Evolutionary conservation across 352 stramenopile genomes (phyloP).

Genomic region (Phytophthora pinifolia): DNA sequence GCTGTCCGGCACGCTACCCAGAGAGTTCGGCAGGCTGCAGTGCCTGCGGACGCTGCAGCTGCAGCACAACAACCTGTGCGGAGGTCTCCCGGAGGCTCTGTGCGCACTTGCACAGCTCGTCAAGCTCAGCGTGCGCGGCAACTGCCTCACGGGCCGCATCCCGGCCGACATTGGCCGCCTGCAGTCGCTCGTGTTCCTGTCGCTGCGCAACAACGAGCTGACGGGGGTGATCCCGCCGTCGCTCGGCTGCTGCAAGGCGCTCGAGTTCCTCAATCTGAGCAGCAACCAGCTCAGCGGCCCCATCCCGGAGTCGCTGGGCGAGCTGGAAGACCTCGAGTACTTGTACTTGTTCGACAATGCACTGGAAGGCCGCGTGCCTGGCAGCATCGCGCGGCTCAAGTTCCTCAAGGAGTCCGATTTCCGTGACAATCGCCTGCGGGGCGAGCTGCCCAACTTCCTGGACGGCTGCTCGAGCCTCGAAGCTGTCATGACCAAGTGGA

Average conservation of each 20-base stretch:
- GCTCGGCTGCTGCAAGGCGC: slow-evolving; percentile 66
- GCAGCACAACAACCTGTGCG: slow-evolving; percentile 82
- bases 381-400: slow-evolving; percentile 66
- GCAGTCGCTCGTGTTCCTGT: slow-evolving; percentile 77
- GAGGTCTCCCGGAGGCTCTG: slow-evolving; percentile 48
- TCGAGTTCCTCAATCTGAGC: slow-evolving; percentile 87
- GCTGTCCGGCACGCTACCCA: slow-evolving; percentile 57
- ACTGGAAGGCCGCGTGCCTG: slow-evolving; percentile 67
- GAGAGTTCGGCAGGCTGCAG: slow-evolving; percentile 52
- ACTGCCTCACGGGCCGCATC: slow-evolving; percentile 71
- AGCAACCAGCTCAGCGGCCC: slow-evolving; percentile 74
- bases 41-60: slow-evolving; percentile 73
- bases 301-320: slow-evolving; percentile 70
- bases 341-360: slow-evolving; percentile 88
- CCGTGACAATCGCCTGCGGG: slow-evolving; percentile 69
- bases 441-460: slow-evolving; percentile 81
- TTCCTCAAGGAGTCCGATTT: slow-evolving; percentile 84
- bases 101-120: slow-evolving; percentile 58
- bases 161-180: slow-evolving; percentile 64
- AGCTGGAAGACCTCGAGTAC: slow-evolving; percentile 79
- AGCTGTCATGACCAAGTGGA: slow-evolving; percentile 84
- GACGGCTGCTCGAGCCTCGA: slow-evolving; percentile 79
- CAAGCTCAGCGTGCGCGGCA: slow-evolving; percentile 77
- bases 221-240: slow-evolving; percentile 62
- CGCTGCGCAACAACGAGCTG: slow-evolving; percentile 84